Evolutionary conservation across 2,329 filamentous ascomycete genomes (phyloP).

Genomic region (Pyricularia grisea): DNA sequence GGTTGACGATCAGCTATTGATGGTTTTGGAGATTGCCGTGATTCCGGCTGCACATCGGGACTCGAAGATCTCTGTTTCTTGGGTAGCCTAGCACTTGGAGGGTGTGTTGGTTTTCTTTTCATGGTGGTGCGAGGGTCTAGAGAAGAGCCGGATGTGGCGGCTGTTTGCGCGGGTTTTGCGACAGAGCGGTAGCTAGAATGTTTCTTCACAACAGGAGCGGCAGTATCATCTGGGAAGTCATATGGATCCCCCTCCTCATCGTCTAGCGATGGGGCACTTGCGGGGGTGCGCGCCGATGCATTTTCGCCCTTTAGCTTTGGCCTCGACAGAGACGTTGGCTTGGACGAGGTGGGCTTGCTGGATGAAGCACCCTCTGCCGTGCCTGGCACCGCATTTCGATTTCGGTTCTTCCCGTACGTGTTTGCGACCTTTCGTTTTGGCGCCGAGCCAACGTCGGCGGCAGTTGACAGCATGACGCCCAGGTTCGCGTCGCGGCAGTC

Average conservation of each 20-base stretch:
- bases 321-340: background rate
- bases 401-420: constrained; percentile 18
- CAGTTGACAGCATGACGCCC: constrained; percentile 11
- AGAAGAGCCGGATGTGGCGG: background rate
- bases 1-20: background rate
- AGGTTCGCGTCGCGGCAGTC: background rate
- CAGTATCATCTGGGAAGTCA: background rate
- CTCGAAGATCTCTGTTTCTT: constrained; percentile 9
- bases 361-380: background rate
- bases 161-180: background rate
- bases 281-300: background rate
- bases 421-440: constrained; percentile 17
- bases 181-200: background rate
- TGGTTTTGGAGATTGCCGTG: background rate
- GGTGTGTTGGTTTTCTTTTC: constrained; percentile 7
- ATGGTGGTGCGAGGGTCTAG: background rate
- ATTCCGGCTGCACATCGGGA: constrained; percentile 3
- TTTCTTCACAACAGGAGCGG: background rate
- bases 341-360: background rate
- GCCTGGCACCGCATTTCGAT: constrained; percentile 3
- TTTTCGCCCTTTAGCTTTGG: background rate
- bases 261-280: background rate
- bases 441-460: constrained; percentile 12
- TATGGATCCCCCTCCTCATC: background rate
- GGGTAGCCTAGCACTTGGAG: constrained; percentile 2